Conservation (phyloP, 345 rosid genomes). For the Abelmoschus esculentus region DNA sequence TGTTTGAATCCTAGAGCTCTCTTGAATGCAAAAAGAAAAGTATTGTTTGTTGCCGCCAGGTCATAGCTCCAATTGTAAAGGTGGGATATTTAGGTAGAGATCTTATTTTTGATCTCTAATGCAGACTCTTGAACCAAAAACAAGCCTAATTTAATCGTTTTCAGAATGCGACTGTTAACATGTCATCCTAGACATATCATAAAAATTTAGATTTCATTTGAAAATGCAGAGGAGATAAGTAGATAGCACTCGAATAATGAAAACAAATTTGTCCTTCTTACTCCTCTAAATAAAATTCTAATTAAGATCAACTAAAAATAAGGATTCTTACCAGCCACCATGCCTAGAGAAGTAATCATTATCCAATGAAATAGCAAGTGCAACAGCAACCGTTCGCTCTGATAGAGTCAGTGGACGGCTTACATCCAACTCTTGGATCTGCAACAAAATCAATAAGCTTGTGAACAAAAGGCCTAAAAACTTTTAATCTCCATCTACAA, state of each 20-base stretch:
- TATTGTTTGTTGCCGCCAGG: neutral
- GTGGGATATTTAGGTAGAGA: neutral
- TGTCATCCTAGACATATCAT: neutral
- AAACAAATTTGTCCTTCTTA: neutral
- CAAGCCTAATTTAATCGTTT: neutral
- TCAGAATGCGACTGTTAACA: too few species aligned
- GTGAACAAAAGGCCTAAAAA: neutral
- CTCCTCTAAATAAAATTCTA: neutral
- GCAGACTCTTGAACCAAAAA: neutral
- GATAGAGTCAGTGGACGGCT: slow-evolving; percentile 52
- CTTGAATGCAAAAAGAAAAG: too few species aligned
- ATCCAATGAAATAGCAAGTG: slow-evolving; percentile 90
- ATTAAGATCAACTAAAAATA: neutral
- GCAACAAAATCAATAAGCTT: slow-evolving; percentile 16
- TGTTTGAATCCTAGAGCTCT: too few species aligned
- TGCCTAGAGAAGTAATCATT: slow-evolving; percentile 94
- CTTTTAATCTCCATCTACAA: neutral
- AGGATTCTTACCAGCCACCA: slow-evolving; percentile 66
- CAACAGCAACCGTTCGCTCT: slow-evolving; percentile 76
- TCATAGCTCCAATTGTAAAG: neutral
- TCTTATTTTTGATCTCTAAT: too few species aligned
- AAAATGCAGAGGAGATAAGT: neutral
- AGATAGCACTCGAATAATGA: neutral
- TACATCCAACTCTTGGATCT: slow-evolving; percentile 82
- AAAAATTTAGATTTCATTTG: neutral